Evolutionary conservation across 2,329 filamentous ascomycete species (phyloP).

Genomic region (Hawksworthiomyces lignivorus): DNA sequence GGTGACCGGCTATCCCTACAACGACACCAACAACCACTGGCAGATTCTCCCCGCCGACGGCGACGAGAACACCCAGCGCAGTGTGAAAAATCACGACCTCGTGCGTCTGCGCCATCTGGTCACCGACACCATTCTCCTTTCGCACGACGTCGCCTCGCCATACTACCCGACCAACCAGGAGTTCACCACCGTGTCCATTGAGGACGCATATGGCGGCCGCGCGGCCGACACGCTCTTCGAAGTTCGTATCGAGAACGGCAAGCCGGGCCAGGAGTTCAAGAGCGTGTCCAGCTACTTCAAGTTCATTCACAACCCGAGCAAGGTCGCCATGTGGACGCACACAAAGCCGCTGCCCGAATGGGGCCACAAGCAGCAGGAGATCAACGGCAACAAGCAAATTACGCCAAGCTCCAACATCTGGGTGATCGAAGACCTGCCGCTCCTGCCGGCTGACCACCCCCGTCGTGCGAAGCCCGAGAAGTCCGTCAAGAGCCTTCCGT

Average conservation of each 20-base stretch:
- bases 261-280: conserved; percentile 75
- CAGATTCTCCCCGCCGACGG: conserved; percentile 69
- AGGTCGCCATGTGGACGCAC: conserved; percentile 99
- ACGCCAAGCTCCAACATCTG: conserved; percentile 86
- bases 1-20: conserved; percentile 95
- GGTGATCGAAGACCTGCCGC: conserved; percentile 88
- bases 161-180: conserved; percentile 98
- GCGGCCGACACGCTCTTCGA: conserved; percentile 90
- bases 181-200: conserved; percentile 73
- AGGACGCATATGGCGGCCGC: conserved; percentile 65
- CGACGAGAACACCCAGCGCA: conserved; percentile 49
- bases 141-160: conserved; percentile 94
- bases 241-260: conserved; percentile 80
- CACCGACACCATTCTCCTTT: conserved; percentile 79
- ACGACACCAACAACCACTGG: conserved; percentile 99
- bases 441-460: conserved; percentile 60
- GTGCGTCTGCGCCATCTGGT: conserved; percentile 80
- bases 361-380: conserved; percentile 95
- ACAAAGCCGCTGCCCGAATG: conserved; percentile 92
- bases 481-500: conserved; percentile 76
- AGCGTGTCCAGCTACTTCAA: conserved; percentile 92
- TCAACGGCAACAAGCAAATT: conserved; percentile 98
- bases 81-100: conserved; percentile 75
- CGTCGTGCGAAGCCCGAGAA: conserved; percentile 69
- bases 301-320: conserved; percentile 86